Evolutionary conservation across 345 rosid species (phyloP).

Genomic region (Chamaenerion angustifolium): DNA sequence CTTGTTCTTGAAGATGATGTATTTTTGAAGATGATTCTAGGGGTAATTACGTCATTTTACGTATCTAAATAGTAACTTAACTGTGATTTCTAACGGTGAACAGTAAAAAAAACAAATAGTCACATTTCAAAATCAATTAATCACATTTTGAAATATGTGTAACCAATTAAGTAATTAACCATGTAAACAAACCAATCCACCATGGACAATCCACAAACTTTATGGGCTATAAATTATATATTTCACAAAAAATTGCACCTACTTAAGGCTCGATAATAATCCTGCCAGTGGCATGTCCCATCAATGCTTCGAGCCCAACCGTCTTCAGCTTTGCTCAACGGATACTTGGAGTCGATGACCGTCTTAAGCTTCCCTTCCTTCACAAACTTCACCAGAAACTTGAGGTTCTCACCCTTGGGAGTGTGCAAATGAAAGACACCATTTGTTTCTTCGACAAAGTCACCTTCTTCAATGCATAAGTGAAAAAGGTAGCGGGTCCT

Average conservation of each 20-base stretch:
- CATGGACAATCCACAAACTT: too few relatives aligned
- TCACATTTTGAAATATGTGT: too few relatives aligned
- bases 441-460: constrained; percentile 14
- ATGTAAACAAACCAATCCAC: constrained; percentile 6
- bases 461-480: constrained; percentile 7
- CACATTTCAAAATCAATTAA: too few relatives aligned
- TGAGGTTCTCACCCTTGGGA: constrained; percentile 10
- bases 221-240: too few relatives aligned
- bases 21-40: too few relatives aligned
- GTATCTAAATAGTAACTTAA: too few relatives aligned
- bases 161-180: too few relatives aligned
- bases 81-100: too few relatives aligned
- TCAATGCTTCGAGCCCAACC: constrained; percentile 18
- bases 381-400: constrained; percentile 9
- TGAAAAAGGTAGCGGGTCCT: constrained; percentile 3
- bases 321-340: constrained; percentile 13
- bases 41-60: too few relatives aligned
- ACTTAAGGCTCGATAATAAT: constrained; percentile 10
- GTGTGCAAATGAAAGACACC: constrained; percentile 7
- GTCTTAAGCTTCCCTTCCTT: constrained; percentile 19
- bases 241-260: too few relatives aligned
- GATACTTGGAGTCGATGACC: constrained; percentile 7
- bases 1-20: too few relatives aligned
- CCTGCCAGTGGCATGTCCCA: constrained; percentile 17
- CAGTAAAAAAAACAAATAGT: too few relatives aligned